These are phyloP conservation scores for Thermomucor indicae-seudaticae DNA, from an alignment of 371 early-diverging fungal species.

Conservation along the genomic window DNA sequence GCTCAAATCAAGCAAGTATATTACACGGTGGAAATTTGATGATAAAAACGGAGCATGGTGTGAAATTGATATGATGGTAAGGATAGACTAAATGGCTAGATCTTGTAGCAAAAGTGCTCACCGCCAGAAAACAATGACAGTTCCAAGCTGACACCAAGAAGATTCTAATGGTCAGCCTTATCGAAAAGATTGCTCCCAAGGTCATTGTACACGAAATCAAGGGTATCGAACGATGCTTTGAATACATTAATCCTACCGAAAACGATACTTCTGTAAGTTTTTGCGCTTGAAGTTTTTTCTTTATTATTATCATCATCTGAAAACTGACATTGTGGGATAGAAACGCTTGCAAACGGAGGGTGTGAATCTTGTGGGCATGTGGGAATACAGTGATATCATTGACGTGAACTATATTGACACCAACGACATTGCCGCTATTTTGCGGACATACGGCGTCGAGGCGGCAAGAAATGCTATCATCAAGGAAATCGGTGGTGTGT, in stretches of 20 bases:
- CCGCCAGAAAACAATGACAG: slow-evolving; percentile 3
- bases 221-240: slow-evolving; percentile 77
- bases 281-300: slow-evolving; percentile 5
- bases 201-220: slow-evolving; percentile 85
- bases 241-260: slow-evolving; percentile 69
- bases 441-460: slow-evolving; percentile 97
- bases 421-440: slow-evolving; percentile 96
- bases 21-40: slow-evolving; percentile 71
- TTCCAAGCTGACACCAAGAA: slow-evolving; percentile 90
- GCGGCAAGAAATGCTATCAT: slow-evolving; percentile 96
- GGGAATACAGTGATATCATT: slow-evolving; percentile 72
- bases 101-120: background rate
- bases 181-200: slow-evolving; percentile 64
- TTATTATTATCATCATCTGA: too few species aligned
- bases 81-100: background rate
- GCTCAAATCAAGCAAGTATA: slow-evolving; percentile 55
- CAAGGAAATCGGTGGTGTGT: slow-evolving; percentile 94
- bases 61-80: slow-evolving; percentile 64
- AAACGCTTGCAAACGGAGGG: slow-evolving; percentile 84
- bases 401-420: slow-evolving; percentile 88
- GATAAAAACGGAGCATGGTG: slow-evolving; percentile 67
- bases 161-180: slow-evolving; percentile 88
- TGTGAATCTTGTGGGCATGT: slow-evolving; percentile 89
- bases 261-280: slow-evolving; percentile 68
- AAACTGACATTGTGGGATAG: slow-evolving; percentile 12